phyloP scores from a whole-genome alignment of 2,329 filamentous ascomycete genomes.

The Calonectria hawksworthii region DNA sequence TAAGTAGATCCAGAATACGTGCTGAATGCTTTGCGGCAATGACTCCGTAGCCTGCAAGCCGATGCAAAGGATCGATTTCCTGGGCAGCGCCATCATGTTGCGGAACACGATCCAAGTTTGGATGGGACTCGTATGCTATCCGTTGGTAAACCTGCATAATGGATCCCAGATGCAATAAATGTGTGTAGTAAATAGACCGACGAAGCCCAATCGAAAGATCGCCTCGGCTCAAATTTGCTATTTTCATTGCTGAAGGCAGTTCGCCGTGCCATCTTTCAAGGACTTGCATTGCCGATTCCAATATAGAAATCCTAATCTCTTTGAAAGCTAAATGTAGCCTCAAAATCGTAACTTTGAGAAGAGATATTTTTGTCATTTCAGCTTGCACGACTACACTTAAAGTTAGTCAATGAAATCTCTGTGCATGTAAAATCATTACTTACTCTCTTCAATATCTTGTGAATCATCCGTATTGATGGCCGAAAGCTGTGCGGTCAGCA shows the following conservation, averaged over 20 bases:
- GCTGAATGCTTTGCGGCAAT: not conserved
- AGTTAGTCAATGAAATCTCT: not conserved
- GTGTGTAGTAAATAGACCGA: not conserved
- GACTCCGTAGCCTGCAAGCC: not conserved
- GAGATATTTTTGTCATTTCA: constrained; percentile 9
- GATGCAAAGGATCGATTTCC: not conserved
- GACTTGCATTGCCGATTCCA: not conserved
- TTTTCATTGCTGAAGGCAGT: not conserved
- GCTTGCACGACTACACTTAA: not conserved
- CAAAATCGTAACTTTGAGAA: not conserved
- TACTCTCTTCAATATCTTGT: not conserved
- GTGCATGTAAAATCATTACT: not conserved
- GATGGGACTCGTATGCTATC: not conserved
- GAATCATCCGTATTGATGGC: not conserved
- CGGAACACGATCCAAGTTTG: not conserved
- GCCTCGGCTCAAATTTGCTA: not conserved
- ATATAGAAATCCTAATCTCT: not conserved
- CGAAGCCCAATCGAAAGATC: not conserved
- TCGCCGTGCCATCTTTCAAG: not conserved
- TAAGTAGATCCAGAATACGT: not conserved
- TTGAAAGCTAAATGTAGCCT: not conserved
- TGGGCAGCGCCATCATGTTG: too few relatives aligned
- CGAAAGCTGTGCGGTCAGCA: not conserved
- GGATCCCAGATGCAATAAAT: not conserved
- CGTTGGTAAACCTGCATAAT: constrained; percentile 6